Evolutionary conservation across 345 rosid species (phyloP).

Genomic region (Brassica napus): Da-Ae NC_063452.1:26669001-26669500

Average conservation of each 20-base stretch:
- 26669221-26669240: slow-evolving; percentile 9
- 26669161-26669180: slow-evolving; percentile 37
- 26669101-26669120: background rate
- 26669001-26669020: slow-evolving; percentile 36
- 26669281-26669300: slow-evolving; percentile 33
- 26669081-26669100: background rate
- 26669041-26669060: slow-evolving; percentile 38
- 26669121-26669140: background rate
- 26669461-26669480: slow-evolving; percentile 14
- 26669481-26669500: slow-evolving; percentile 4
- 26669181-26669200: background rate
- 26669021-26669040: slow-evolving; percentile 27
- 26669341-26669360: background rate
- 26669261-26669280: slow-evolving; percentile 33
- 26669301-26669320: slow-evolving; percentile 31
- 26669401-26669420: slow-evolving; percentile 18
- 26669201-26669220: slow-evolving; percentile 16
- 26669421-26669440: background rate
- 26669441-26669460: slow-evolving; percentile 12
- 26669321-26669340: slow-evolving; percentile 1
- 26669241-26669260: slow-evolving; percentile 10
- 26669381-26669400: background rate
- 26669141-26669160: slow-evolving; percentile 40
- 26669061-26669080: slow-evolving; percentile 23
- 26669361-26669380: slow-evolving; percentile 19